Evolutionary conservation across 768 basidiomycete genomes (phyloP).

Genomic region (Scleroderma citrinum): DNA sequence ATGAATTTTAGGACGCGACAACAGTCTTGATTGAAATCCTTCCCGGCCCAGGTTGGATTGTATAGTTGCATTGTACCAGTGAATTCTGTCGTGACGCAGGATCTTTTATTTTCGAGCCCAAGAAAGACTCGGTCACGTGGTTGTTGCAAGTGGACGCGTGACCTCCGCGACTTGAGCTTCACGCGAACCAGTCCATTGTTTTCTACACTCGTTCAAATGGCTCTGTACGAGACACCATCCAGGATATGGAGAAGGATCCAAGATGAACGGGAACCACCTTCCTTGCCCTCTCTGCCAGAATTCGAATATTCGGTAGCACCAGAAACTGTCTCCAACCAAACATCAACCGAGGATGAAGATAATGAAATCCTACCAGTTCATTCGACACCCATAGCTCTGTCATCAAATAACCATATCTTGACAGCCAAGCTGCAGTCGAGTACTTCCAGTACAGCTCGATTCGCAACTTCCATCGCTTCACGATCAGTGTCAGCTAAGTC

Average conservation of each 20-base stretch:
- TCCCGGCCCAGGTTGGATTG: no score
- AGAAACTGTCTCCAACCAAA: slow-evolving; percentile 31
- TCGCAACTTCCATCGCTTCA: slow-evolving; percentile 48
- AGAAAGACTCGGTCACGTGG: no score
- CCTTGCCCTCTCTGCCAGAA: slow-evolving; percentile 67
- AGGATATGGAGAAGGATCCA: slow-evolving; percentile 82
- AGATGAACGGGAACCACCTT: slow-evolving; percentile 74
- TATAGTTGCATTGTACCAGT: no score
- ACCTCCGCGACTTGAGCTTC: no score
- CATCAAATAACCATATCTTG: slow-evolving; percentile 45
- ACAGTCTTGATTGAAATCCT: no score
- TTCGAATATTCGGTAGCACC: slow-evolving; percentile 59
- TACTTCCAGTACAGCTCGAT: slow-evolving; percentile 44
- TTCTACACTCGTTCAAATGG: slow-evolving; percentile 7
- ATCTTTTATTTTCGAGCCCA: no score
- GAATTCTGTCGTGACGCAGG: no score
- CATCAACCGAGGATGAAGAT: slow-evolving; percentile 34
- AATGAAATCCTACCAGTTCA: slow-evolving; percentile 49
- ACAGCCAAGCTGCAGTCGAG: slow-evolving; percentile 46
- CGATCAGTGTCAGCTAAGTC: slow-evolving; percentile 32
- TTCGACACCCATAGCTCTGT: slow-evolving; percentile 56
- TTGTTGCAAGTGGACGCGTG: no score
- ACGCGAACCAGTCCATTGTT: background rate
- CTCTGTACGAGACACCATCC: slow-evolving; percentile 73
- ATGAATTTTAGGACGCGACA: no score